Evolutionary conservation across 176 grass and related monocot species (phyloP).

Genomic region (Oryza longistaminata): DNA sequence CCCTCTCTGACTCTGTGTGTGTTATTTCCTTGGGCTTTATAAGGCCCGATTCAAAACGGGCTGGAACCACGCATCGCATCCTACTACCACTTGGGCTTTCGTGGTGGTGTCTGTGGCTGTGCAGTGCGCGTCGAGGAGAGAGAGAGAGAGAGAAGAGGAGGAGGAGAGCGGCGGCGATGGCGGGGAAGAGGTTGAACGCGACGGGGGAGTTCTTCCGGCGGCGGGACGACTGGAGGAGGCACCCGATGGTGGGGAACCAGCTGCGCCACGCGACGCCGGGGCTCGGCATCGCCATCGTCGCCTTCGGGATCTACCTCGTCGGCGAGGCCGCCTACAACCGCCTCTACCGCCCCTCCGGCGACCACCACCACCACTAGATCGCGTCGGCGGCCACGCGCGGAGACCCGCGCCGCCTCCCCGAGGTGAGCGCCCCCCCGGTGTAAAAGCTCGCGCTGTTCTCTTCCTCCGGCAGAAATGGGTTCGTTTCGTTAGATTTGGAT

Average conservation of each 20-base stretch:
- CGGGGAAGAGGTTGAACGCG: conserved; percentile 60
- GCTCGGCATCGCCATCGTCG: conserved; percentile 92
- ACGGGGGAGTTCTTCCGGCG: conserved; percentile 96
- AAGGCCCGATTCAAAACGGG: background rate
- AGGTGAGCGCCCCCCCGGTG: conserved; percentile 17
- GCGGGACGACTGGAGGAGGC: conserved; percentile 88
- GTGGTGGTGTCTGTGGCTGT: conserved; percentile 6
- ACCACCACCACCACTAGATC: conserved; percentile 51
- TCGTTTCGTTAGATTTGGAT: too few relatives aligned
- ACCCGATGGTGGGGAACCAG: conserved; percentile 80
- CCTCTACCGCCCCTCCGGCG: conserved; percentile 49
- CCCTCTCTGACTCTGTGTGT: too few relatives aligned
- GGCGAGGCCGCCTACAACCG: conserved; percentile 88
- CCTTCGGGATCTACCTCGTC: conserved; percentile 92
- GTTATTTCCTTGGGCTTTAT: background rate
- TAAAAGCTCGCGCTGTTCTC: background rate
- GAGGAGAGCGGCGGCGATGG: conserved; percentile 41
- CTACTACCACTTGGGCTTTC: conserved; percentile 19
- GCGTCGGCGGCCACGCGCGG: background rate
- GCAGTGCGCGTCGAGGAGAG: background rate
- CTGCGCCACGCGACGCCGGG: conserved; percentile 77
- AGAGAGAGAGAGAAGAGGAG: background rate
- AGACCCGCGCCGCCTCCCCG: background rate
- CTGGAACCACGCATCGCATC: conserved; percentile 3
- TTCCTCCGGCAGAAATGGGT: background rate